Evolutionary conservation across 148 eudicot species (phyloP).

Genomic region (Persicaria maculosa): DNA sequence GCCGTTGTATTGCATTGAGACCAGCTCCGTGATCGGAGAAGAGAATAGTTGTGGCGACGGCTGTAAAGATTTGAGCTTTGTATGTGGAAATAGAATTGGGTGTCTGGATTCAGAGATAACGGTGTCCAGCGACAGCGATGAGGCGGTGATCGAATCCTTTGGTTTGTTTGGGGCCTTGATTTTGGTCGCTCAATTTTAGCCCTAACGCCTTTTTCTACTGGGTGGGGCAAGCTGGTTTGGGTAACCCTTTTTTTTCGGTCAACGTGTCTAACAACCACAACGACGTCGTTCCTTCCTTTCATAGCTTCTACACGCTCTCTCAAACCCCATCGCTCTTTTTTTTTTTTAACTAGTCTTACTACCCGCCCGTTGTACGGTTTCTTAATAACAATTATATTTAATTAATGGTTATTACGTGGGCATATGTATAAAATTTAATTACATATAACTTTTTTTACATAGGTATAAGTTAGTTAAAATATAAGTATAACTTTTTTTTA

Average conservation of each 20-base stretch:
- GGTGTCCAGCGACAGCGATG: background rate
- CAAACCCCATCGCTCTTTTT: too few species aligned
- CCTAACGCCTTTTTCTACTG: too few species aligned
- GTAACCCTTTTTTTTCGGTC: background rate
- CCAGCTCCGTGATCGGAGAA: background rate
- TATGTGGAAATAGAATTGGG: background rate
- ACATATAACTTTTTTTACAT: too few species aligned
- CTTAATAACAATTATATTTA: too few species aligned
- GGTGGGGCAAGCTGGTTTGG: too few species aligned
- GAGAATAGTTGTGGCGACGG: background rate
- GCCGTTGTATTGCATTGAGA: slow-evolving; percentile 27
- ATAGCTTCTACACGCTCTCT: background rate
- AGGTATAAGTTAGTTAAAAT: too few species aligned
- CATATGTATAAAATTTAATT: too few species aligned
- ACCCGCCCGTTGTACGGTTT: too few species aligned
- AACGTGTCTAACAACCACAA: background rate
- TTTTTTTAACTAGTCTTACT: too few species aligned
- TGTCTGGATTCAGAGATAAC: background rate
- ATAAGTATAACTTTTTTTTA: too few species aligned
- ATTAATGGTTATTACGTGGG: too few species aligned
- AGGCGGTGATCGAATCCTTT: background rate
- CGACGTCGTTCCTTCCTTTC: slow-evolving; percentile 2
- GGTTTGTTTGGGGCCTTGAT: background rate
- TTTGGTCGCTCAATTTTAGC: slow-evolving; percentile 1
- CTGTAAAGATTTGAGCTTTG: background rate